Evolutionary conservation across 108 stramenopile species (phyloP).

Genomic region (Epithemia pelagica): DNA sequence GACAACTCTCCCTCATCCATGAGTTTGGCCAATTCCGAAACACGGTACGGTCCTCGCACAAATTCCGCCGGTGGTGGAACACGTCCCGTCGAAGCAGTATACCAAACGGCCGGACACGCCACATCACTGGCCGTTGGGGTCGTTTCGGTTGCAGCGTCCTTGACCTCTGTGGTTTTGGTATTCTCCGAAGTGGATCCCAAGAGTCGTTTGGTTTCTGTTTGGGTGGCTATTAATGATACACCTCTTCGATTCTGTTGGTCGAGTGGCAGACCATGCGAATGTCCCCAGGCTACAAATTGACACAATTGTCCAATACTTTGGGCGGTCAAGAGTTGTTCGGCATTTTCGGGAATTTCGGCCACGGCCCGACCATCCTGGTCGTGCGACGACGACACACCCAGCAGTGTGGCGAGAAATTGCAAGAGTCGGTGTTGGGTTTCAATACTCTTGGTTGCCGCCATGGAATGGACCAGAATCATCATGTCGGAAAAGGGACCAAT

Average conservation of each 20-base stretch:
- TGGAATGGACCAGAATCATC: slow-evolving; percentile 56
- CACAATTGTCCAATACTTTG: slow-evolving; percentile 58
- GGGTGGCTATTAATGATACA: background rate
- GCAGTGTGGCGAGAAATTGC: slow-evolving; percentile 47
- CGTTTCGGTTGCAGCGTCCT: slow-evolving; percentile 3
- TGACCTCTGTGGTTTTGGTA: background rate
- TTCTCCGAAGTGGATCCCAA: background rate
- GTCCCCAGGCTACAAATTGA: slow-evolving; percentile 69
- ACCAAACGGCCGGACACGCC: slow-evolving; percentile 65
- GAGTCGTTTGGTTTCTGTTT: background rate
- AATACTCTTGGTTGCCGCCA: slow-evolving; percentile 54
- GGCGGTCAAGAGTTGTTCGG: slow-evolving; percentile 56
- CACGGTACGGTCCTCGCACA: slow-evolving; percentile 55
- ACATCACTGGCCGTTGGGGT: slow-evolving; percentile 12
- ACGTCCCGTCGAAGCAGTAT: slow-evolving; percentile 37
- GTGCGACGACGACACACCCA: slow-evolving; percentile 37
- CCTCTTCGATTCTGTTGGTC: background rate
- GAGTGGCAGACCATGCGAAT: slow-evolving; percentile 31
- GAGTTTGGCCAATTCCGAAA: slow-evolving; percentile 52
- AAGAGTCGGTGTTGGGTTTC: slow-evolving; percentile 69
- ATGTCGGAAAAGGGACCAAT: slow-evolving; percentile 71
- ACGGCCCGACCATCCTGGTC: slow-evolving; percentile 12
- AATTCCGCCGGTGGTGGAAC: slow-evolving; percentile 53
- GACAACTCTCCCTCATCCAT: slow-evolving; percentile 43
- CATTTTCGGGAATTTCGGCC: slow-evolving; percentile 54